Evolutionary conservation across 139 green algal genomes (phyloP), one percentile per base, ranked within the genome.

Genomic region (Astrephomene gubernaculifera): DNA sequence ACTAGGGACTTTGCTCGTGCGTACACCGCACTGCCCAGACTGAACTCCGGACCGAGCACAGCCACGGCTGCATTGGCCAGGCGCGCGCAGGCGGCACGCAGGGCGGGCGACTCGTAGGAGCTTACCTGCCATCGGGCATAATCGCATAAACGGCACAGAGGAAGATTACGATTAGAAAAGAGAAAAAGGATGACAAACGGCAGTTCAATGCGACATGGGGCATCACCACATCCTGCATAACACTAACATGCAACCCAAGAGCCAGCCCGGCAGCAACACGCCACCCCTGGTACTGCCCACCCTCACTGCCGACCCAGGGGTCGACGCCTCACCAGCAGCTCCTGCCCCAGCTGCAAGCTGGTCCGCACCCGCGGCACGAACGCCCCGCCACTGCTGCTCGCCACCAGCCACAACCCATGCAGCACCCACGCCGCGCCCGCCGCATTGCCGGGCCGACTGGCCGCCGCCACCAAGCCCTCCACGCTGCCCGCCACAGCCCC

Each of bases 21-120:
- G 88, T 98, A 98, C 43, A 91, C 81, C 1, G 71, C 29, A 17
- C 70, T 92, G 38, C 95, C 96, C 22, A 94, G 93, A 0, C 76
- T 85, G 53, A 98, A 92, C 74, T 99, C 97, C 8, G 97, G 97
- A 0, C 96, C 96, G 38, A 99, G 89, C 52, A 96, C 91, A 25
- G 92, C 95, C 27, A 99, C 94, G 49, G 96, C 89, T 19, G 97
- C 94, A 74, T 99, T 99, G 64, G 95, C 96, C 39, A 99, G 84
- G 33, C 95, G 94, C 0, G 94, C 96, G n/a, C 92, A 89, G 0
- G 87, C 89, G 12, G 94, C 89, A 21, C 92, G 90, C 54, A 98
- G 83, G 41, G 91, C 90, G 2, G 92, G 86, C 24, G 79, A 71
- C 7, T 92, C 89, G 33, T 87, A 89, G 25, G 79, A 87, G 71